Conservation (phyloP, 2,329 filamentous ascomycete genomes). For the Cephalotrichum gorgonifer region DNA sequence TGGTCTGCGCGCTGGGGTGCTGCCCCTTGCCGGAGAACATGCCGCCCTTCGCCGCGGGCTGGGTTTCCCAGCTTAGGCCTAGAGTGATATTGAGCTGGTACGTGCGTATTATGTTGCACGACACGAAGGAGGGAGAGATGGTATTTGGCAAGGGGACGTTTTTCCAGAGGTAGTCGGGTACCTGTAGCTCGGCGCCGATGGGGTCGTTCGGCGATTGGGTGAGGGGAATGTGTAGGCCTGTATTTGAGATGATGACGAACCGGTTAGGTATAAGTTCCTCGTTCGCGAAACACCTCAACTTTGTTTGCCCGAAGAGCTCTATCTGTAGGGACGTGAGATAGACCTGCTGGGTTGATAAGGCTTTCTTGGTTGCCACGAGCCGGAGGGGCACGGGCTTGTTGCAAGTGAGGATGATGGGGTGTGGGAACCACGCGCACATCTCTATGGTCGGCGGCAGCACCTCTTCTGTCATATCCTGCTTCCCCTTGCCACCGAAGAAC, state of each 20-base stretch:
- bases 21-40: conserved; percentile 11
- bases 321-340: conserved; percentile 74
- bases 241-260: conserved; percentile 65
- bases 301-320: conserved; percentile 69
- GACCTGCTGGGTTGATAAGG: conserved; percentile 56
- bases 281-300: conserved; percentile 69
- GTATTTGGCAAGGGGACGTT: conserved; percentile 67
- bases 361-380: conserved; percentile 68
- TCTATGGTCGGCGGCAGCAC: conserved; percentile 59
- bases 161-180: conserved; percentile 67
- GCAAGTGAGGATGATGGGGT: conserved; percentile 80
- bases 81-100: conserved; percentile 81
- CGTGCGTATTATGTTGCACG: conserved; percentile 73
- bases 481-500: conserved; percentile 44
- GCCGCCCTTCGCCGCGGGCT: conserved; percentile 4
- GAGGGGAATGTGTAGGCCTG: conserved; percentile 62
- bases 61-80: conserved; percentile 63
- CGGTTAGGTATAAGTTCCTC: conserved; percentile 57
- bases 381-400: conserved; percentile 76
- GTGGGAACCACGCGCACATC: conserved; percentile 66
- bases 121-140: conserved; percentile 74
- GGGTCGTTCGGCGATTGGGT: conserved; percentile 43
- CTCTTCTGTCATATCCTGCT: conserved; percentile 3
- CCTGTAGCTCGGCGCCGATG: conserved; percentile 54
- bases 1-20: conserved; percentile 48